phyloP scores from a whole-genome alignment of 2,329 filamentous ascomycete species.

The Moelleriella libera region DNA sequence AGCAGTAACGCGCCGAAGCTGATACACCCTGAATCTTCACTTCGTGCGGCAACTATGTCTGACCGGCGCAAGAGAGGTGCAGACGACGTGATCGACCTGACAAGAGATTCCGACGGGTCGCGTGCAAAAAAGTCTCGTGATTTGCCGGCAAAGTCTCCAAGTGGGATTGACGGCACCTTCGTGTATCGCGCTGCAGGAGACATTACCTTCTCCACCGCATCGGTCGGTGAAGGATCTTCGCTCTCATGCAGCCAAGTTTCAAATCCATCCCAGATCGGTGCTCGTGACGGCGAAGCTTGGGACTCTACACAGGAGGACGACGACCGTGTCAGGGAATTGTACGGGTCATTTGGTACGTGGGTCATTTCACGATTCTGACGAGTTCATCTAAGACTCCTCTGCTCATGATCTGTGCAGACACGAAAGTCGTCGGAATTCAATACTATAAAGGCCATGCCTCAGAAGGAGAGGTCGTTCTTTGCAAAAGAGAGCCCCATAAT shows the following conservation, averaged over 20 bases:
- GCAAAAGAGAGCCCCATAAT: constrained; percentile 54
- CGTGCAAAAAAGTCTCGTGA: constrained; percentile 13
- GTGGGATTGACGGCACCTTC: too few species aligned
- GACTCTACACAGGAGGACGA: constrained; percentile 31
- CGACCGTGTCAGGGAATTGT: constrained; percentile 26
- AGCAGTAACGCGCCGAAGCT: too few species aligned
- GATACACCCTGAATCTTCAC: too few species aligned
- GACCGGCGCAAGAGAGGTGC: constrained; percentile 18
- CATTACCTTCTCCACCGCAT: too few species aligned
- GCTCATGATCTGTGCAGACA: constrained; percentile 14
- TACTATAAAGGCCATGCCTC: constrained; percentile 52
- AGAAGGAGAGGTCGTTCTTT: constrained; percentile 46
- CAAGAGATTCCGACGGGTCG: constrained; percentile 15
- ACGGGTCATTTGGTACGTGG: constrained; percentile 28
- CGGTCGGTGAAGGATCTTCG: constrained; percentile 3
- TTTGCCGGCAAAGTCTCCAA: constrained; percentile 1
- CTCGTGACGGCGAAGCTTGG: constrained; percentile 22
- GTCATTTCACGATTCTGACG: background rate
- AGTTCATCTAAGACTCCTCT: background rate
- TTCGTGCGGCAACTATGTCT: constrained; percentile 3
- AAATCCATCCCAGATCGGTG: constrained; percentile 1
- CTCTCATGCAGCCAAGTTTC: constrained; percentile 3
- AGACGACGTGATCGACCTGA: constrained; percentile 25
- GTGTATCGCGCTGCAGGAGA: too few species aligned
- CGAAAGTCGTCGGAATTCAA: constrained; percentile 35